Conservation (phyloP, 1,284 basidiomycete genomes). For the Filobasidium uniguttulatum region DNA sequence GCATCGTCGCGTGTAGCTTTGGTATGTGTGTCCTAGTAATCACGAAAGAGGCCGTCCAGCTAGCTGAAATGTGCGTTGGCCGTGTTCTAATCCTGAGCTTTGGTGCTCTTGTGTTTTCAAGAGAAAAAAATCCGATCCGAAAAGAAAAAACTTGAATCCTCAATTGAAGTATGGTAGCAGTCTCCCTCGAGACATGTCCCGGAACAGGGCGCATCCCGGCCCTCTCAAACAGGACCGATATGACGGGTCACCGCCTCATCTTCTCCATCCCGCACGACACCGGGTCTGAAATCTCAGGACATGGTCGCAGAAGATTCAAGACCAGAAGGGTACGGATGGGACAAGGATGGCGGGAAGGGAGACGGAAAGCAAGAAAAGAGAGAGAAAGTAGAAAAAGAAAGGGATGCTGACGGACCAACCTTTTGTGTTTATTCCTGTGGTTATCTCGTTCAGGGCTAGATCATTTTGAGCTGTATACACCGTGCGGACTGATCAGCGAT, state of each 20-base stretch:
- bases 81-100: too few relatives aligned
- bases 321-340: background rate
- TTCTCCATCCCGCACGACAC: background rate
- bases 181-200: background rate
- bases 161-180: background rate
- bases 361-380: too few relatives aligned
- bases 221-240: too few relatives aligned
- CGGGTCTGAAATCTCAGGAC: background rate
- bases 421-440: too few relatives aligned
- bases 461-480: too few relatives aligned
- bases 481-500: too few relatives aligned
- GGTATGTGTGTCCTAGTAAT: background rate
- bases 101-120: too few relatives aligned
- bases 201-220: background rate
- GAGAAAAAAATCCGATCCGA: background rate
- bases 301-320: background rate
- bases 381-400: background rate
- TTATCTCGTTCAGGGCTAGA: too few relatives aligned
- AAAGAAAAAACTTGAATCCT: background rate
- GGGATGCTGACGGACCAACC: slow-evolving; percentile 3
- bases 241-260: too few relatives aligned
- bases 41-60: background rate
- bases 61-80: background rate
- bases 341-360: too few relatives aligned
- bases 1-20: background rate